Base-by-base conservation (phyloP, 768 basidiomycete genomes). In the Xerocomus potaroensis region DNA sequence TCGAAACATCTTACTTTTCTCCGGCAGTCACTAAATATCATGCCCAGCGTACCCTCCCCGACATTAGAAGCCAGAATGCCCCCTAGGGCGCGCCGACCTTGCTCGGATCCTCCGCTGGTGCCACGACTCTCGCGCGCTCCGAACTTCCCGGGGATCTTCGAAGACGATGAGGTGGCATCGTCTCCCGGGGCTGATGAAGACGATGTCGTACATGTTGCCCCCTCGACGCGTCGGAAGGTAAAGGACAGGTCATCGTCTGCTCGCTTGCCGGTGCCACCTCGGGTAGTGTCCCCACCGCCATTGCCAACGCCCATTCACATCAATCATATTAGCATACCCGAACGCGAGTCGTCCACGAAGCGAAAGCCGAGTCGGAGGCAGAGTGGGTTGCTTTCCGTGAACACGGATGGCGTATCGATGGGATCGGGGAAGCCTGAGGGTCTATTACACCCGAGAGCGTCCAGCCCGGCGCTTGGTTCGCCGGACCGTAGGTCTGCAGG, bases 391-490 rank as follows among this genome's bases (percentile, higher is more conserved):
- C 63, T 89, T 41, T 73, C 68, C 47, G 64, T 75, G 57, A 53
- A 66, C 51, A 57, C 61, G 48, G 27, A 60, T 53, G 62, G 63
- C 23, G 49, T 29, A 51, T 66, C 49, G 49, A 41, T 47, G 66
- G 65, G 14, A 53, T 64, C 49, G 40, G 60, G 49, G 44, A 53
- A 48, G 38, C 43, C 18, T 0, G 72, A 71, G 12, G 59, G 68
- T 14, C 55, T 73, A 19, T 59, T 74, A 19, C 71, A 72, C 15
- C 80, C 75, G 8, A 74, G 83, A 47, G 76, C 81, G 21, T 72
- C 79, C 1, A 87, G 84, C 53, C 85, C 84, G 3, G 81, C 82
- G 1, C 80, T 83, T 53, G 84, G 81, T 6, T 83, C 80, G 2
- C 81, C 83, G 24, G 55, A 71, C 18, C 73, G 79, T 36, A 66